Percentiles rank a stretch among this genome's conserved stretches.
These are phyloP conservation scores for Calonectria hawksworthii DNA, from an alignment of 2,329 filamentous ascomycete genomes.

Conservation along the genomic window DNA sequence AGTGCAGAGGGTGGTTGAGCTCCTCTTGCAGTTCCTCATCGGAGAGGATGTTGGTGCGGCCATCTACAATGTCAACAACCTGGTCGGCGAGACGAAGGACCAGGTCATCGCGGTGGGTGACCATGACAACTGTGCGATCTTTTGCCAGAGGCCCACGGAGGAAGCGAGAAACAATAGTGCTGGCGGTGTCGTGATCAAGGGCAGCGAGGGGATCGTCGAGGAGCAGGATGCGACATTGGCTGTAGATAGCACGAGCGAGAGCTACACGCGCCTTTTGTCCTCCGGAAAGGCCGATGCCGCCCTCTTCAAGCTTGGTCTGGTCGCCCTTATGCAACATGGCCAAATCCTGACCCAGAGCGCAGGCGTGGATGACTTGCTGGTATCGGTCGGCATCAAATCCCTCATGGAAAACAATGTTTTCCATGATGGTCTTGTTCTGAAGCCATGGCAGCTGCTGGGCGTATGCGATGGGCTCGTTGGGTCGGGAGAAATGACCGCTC, in stretches of 20 bases:
- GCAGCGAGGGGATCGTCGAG: constrained; percentile 76
- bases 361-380: constrained; percentile 71
- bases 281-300: constrained; percentile 73
- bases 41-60: constrained; percentile 65
- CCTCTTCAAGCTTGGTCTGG: constrained; percentile 71
- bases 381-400: constrained; percentile 69
- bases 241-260: constrained; percentile 74
- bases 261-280: constrained; percentile 75
- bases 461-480: constrained; percentile 67
- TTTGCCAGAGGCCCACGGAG: constrained; percentile 72
- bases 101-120: constrained; percentile 85
- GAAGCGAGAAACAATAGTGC: constrained; percentile 71
- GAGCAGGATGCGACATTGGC: constrained; percentile 67
- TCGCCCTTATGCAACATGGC: constrained; percentile 70
- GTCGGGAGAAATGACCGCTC: constrained; percentile 62
- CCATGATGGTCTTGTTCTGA: constrained; percentile 74
- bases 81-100: constrained; percentile 81
- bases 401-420: constrained; percentile 76
- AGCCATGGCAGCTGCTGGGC: constrained; percentile 75
- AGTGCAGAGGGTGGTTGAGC: constrained; percentile 55
- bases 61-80: constrained; percentile 77
- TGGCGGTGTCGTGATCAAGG: constrained; percentile 73
- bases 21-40: constrained; percentile 59
- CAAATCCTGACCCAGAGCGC: constrained; percentile 70
- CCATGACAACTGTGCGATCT: constrained; percentile 80